Conservation (phyloP, 768 basidiomycete species). For the Russula foetens region DNA sequence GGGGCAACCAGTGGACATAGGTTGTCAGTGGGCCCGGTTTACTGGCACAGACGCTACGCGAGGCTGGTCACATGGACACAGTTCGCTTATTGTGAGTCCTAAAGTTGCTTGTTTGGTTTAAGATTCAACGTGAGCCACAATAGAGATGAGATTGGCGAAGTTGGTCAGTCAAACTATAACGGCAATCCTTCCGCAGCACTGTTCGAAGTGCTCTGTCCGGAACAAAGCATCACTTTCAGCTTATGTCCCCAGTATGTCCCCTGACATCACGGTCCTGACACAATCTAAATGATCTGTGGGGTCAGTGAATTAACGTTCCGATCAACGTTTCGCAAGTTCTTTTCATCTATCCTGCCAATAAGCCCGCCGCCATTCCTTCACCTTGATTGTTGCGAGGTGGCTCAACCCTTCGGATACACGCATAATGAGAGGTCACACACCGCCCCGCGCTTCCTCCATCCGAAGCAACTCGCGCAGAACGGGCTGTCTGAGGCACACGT, state of each 20-base stretch:
- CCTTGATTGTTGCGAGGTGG: conserved; percentile 87
- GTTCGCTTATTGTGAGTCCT: conserved; percentile 60
- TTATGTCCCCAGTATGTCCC: conserved; percentile 30
- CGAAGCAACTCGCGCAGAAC: conserved; percentile 79
- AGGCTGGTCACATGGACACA: conserved; percentile 71
- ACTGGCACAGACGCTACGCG: conserved; percentile 81
- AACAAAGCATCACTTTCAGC: conserved; percentile 82
- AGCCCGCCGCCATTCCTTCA: conserved; percentile 79
- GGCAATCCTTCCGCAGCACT: conserved; percentile 89
- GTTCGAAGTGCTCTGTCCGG: conserved; percentile 89
- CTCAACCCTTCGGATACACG: conserved; percentile 79
- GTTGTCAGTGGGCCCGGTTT: conserved; percentile 83
- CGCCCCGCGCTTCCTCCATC: conserved; percentile 76
- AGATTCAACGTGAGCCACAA: background rate
- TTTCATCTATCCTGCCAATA: conserved; percentile 91
- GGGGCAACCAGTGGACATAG: conserved; percentile 78
- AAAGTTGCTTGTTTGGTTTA: background rate
- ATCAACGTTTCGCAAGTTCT: conserved; percentile 83
- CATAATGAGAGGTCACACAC: conserved; percentile 91
- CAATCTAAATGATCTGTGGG: conserved; percentile 34
- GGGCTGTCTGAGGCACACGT: conserved; percentile 58
- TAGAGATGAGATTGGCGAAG: conserved; percentile 86
- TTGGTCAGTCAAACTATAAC: conserved; percentile 80
- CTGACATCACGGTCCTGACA: background rate
- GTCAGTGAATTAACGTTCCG: conserved; percentile 88